Evolutionary conservation across 768 basidiomycete species (phyloP), one percentile per base, ranked within the genome.

Genomic region (Krasilnikovozyma curviuscula): DNA sequence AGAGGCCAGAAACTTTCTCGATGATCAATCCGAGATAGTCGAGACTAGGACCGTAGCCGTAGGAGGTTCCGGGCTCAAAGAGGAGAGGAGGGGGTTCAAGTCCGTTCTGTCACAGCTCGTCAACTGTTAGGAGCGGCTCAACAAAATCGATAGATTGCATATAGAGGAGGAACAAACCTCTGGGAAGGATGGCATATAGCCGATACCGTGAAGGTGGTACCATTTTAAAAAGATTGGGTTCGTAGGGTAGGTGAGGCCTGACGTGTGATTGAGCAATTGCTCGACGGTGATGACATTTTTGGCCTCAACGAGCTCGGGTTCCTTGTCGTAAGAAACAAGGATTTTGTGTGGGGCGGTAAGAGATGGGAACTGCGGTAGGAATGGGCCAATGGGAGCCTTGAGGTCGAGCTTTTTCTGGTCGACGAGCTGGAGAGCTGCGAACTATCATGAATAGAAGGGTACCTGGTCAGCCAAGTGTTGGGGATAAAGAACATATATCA

Each of bases 1-100:
- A n/a, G n/a, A n/a, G n/a, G n/a, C n/a, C n/a, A n/a, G n/a, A n/a
- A n/a, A n/a, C n/a, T n/a, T n/a, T n/a, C n/a, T n/a, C n/a, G n/a
- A 65, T 54, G 37, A 63, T 46, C 7, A 59, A 54, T 2, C 60
- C 58, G 9, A 56, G 55, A 59, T 60, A 63, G 38, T 65, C 64
- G 37, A 60, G 56, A 9, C 44, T 41, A 1, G 43, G 34, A n/a
- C 56, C 52, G 55, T 65, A 65, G 1, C 18, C 25, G 46, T 48
- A 60, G 1, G 53, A 52, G 3, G 56, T 58, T 3, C 59, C 57
- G 5, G 61, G 61, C 30, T 62, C 56, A 47, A 49, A 59, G 28
- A 34, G 35, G 7, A 49, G 37, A 12, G 37, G 56, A 32, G n/a
- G 56, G 38, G 1, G 59, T n/a, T n/a, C n/a, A n/a, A n/a, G n/a